Evolutionary conservation across 768 basidiomycete genomes (phyloP), one percentile per base, ranked within the genome.

Genomic region (Leccinum broughii): DNA sequence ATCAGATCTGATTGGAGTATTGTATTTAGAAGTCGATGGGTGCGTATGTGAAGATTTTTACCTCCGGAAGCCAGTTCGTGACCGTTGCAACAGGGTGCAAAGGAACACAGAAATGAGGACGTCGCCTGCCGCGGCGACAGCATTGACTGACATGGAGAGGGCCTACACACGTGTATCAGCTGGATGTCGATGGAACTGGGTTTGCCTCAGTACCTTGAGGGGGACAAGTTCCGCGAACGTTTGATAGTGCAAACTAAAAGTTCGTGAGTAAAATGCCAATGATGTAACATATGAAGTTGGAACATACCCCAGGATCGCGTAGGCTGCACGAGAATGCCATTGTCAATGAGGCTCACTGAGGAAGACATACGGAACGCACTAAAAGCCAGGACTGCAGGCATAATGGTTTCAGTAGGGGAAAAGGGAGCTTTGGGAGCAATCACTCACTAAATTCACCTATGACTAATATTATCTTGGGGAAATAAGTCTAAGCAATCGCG

Each of bases 41-140:
- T 8, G 3, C 7, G 15, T 54, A 22, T 1, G 13, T 24, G 24
- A 9, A 34, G 34, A 22, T 37, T 51, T 4, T 51, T 14, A 70
- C 83, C 75, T 81, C 55, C 78, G 77, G 72, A 85, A 84, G 4
- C 83, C 83, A 9, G 85, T 85, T 9, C 83, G 76, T 4, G 82
- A 80, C 22, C 62, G 74, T 41, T 83, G 80, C 46, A 86, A 72
- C 61, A 86, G 59, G 24, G 66, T 63, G 51, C 20, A 48, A 14
- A 48, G 46, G 46, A 20, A 48, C 46, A 20, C 46, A 20, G 46
- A 22, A 24, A 48, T 48, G 22, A 48, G 46, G 46, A 24, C 46
- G 22, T 48, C 46, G 5, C 20, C 46, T 48, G 46, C 46, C n/a
- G 46, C 46, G 46, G 22, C 46, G 13, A 48, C 20, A 6, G 46